Conservation (phyloP, 495 filamentous ascomycete genomes). For the Venustampulla echinocandica region DNA sequence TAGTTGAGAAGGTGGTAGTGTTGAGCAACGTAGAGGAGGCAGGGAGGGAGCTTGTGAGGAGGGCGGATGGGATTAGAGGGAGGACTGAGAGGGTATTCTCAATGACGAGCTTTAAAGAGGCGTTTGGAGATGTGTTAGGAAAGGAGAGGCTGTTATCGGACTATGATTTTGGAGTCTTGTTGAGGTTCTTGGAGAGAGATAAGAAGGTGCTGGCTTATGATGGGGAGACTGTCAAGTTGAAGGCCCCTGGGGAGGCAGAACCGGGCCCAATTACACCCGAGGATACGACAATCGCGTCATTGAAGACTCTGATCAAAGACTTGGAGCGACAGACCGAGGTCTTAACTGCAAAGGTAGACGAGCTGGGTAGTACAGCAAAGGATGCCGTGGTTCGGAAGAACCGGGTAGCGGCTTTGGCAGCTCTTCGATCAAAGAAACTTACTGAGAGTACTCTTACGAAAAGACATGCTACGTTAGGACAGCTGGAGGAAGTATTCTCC, state of each 20-base stretch:
- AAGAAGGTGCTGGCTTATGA: constrained; percentile 55
- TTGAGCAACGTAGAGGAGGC: constrained; percentile 49
- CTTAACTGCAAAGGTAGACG: constrained; percentile 44
- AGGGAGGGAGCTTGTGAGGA: constrained; percentile 37
- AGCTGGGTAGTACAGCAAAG: constrained; percentile 54
- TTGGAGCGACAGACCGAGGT: constrained; percentile 48
- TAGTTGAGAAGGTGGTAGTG: constrained; percentile 46
- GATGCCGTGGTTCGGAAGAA: constrained; percentile 62
- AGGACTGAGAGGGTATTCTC: constrained; percentile 56
- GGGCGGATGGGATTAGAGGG: constrained; percentile 36
- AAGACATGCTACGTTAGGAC: constrained; percentile 60
- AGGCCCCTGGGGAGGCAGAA: constrained; percentile 31
- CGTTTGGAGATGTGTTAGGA: constrained; percentile 46
- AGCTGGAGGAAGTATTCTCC: constrained; percentile 70
- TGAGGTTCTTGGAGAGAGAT: constrained; percentile 68
- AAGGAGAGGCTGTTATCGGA: constrained; percentile 48
- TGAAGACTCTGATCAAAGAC: constrained; percentile 58
- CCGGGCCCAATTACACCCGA: constrained; percentile 52
- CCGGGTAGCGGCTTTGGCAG: constrained; percentile 59
- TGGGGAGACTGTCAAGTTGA: constrained; percentile 69
- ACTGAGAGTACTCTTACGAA: constrained; percentile 61
- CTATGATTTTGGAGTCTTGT: constrained; percentile 56
- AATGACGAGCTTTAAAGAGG: constrained; percentile 50
- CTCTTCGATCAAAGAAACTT: constrained; percentile 75
- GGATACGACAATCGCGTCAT: constrained; percentile 71